phyloP scores from a whole-genome alignment of 352 stramenopile genomes.

The Pythium pectinolyticum region DNA sequence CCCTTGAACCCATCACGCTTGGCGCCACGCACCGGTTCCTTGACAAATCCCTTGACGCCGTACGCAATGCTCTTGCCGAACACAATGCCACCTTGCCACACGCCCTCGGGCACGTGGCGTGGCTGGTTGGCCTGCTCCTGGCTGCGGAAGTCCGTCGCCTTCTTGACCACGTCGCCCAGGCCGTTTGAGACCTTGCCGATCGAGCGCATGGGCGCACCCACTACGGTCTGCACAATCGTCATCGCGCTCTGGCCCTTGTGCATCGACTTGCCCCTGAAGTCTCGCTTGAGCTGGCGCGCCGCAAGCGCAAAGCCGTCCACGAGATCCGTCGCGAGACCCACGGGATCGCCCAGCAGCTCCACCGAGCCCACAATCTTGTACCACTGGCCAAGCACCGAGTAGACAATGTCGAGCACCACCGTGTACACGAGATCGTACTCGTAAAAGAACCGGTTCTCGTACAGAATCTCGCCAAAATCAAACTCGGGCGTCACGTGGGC shows the following conservation, averaged over 20 bases:
- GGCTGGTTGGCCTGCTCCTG: slow-evolving; percentile 71
- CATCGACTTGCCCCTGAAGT: slow-evolving; percentile 72
- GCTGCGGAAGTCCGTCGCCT: slow-evolving; percentile 77
- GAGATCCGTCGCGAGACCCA: slow-evolving; percentile 84
- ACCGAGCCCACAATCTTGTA: slow-evolving; percentile 89
- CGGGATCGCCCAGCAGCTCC: slow-evolving; percentile 80
- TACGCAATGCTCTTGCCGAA: slow-evolving; percentile 78
- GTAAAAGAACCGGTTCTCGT: slow-evolving; percentile 83
- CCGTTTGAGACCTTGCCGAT: slow-evolving; percentile 86
- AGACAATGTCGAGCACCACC: slow-evolving; percentile 71
- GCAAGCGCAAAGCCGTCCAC: slow-evolving; percentile 82
- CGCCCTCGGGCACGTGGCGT: slow-evolving; percentile 70
- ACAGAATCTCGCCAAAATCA: slow-evolving; percentile 68
- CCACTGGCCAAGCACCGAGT: slow-evolving; percentile 79
- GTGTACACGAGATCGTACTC: slow-evolving; percentile 81
- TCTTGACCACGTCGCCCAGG: slow-evolving; percentile 84
- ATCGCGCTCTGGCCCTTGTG: slow-evolving; percentile 81
- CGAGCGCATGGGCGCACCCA: slow-evolving; percentile 70
- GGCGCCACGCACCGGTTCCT: slow-evolving; percentile 73
- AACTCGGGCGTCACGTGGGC: slow-evolving; percentile 85
- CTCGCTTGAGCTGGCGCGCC: slow-evolving; percentile 77
- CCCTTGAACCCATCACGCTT: slow-evolving; percentile 75
- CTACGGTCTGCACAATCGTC: slow-evolving; percentile 78
- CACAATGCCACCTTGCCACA: slow-evolving; percentile 75
- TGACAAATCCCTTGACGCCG: slow-evolving; percentile 79